Percentiles rank a stretch among this genome's conserved stretches.
Conservation (phyloP, 305 asterid genomes). For the Fraxinus velutina region DNA sequence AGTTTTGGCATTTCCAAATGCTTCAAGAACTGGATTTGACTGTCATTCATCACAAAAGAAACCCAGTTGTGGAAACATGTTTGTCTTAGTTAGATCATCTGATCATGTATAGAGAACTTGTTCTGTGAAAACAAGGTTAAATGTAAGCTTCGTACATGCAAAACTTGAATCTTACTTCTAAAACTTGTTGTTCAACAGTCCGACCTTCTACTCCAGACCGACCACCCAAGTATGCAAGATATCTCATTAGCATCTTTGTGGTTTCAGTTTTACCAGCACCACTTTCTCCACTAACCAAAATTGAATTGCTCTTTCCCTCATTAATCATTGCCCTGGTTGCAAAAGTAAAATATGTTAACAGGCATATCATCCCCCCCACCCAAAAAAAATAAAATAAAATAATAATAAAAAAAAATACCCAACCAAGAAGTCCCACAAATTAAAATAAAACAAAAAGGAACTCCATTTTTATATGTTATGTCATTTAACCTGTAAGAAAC, state of each 20-base stretch:
- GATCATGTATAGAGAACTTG: constrained; percentile 3
- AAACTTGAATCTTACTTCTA: constrained; percentile 67
- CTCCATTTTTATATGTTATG: not conserved
- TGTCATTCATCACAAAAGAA: constrained; percentile 32
- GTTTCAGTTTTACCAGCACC: constrained; percentile 99
- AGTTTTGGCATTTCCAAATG: constrained; percentile 90
- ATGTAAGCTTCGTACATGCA: constrained; percentile 16
- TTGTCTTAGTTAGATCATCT: constrained; percentile 15
- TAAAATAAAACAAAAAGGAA: not conserved
- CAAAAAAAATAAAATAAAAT: no score
- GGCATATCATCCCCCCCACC: not conserved
- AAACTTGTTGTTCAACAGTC: constrained; percentile 98
- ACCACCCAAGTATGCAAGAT: constrained; percentile 95
- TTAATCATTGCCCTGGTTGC: constrained; percentile 81
- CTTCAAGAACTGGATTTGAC: constrained; percentile 98
- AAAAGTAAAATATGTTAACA: constrained; percentile 26
- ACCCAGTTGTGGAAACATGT: constrained; percentile 21
- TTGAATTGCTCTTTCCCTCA: constrained; percentile 93
- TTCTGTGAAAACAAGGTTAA: not conserved
- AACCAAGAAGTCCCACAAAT: not conserved
- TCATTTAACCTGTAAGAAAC: constrained; percentile 80
- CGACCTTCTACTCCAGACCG: constrained; percentile 98
- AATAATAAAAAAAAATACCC: not conserved
- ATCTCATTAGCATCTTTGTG: constrained; percentile 97
- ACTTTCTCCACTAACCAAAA: constrained; percentile 99